These are phyloP conservation scores for Clonostachys byssicola DNA, from an alignment of 2,329 filamentous ascomycete species.

Conservation along the genomic window DNA sequence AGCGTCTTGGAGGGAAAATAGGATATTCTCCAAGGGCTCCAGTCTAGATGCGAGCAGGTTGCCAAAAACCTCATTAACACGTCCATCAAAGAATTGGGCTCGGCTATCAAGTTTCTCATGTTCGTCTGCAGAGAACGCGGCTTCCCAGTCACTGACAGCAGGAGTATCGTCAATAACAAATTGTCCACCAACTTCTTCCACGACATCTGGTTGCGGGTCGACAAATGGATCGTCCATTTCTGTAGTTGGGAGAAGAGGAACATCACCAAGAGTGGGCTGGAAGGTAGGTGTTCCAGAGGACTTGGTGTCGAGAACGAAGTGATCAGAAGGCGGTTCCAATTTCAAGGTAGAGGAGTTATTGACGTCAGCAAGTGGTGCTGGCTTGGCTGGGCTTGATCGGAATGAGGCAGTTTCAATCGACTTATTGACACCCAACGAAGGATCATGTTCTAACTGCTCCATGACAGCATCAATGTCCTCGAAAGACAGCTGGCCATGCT, in stretches of 20 bases:
- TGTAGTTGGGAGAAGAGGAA: slow-evolving; percentile 17
- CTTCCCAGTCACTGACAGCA: slow-evolving; percentile 88
- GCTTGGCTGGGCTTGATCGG: slow-evolving; percentile 27
- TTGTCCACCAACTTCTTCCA: slow-evolving; percentile 27
- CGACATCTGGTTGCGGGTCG: slow-evolving; percentile 50
- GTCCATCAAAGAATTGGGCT: slow-evolving; percentile 85
- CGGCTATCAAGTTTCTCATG: slow-evolving; percentile 79
- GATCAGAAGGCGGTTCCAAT: slow-evolving; percentile 38
- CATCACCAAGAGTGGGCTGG: not conserved
- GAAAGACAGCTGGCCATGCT: slow-evolving; percentile 45
- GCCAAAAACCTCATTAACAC: slow-evolving; percentile 82
- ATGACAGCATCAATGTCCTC: slow-evolving; percentile 93
- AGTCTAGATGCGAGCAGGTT: slow-evolving; percentile 72
- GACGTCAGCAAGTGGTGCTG: slow-evolving; percentile 11
- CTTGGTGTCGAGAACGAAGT: slow-evolving; percentile 64
- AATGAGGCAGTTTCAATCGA: slow-evolving; percentile 31
- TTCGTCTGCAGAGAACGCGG: slow-evolving; percentile 75
- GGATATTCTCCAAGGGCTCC: slow-evolving; percentile 74
- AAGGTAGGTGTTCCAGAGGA: not conserved
- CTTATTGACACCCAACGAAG: slow-evolving; percentile 71
- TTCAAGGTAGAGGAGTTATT: slow-evolving; percentile 47
- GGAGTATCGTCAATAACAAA: slow-evolving; percentile 40
- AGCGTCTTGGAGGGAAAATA: slow-evolving; percentile 71
- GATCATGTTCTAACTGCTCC: slow-evolving; percentile 73
- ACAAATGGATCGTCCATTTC: slow-evolving; percentile 61